These are phyloP conservation scores for Eimeria acervulina DNA, from an alignment of 169 alveolate genomes.

Conservation along the genomic window DNA sequence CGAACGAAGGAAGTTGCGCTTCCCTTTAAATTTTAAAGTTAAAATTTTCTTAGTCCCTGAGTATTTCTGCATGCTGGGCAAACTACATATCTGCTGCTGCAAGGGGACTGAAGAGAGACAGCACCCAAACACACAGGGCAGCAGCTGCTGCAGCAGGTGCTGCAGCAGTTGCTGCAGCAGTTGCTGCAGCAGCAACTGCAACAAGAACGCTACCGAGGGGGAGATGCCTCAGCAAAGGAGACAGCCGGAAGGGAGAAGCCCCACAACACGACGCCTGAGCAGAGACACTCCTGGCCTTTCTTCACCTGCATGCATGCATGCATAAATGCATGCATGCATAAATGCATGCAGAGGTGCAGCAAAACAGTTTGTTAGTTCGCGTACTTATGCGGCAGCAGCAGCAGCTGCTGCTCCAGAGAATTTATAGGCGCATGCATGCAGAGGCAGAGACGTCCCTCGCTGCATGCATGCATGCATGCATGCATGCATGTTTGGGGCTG, in stretches of 20 bases:
- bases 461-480: background rate
- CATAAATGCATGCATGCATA: too few relatives aligned
- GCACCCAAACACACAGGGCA: background rate
- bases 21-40: background rate
- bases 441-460: background rate
- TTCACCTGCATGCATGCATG: too few relatives aligned
- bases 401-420: conserved; percentile 3
- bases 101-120: background rate
- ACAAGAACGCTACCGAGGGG: conserved; percentile 29
- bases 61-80: background rate
- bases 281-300: too few relatives aligned
- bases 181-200: conserved; percentile 3
- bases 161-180: too few relatives aligned
- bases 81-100: background rate
- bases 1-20: too few relatives aligned
- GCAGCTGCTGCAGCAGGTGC: conserved; percentile 17
- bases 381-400: background rate
- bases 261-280: background rate
- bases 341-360: too few relatives aligned
- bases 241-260: background rate
- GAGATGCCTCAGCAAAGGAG: background rate
- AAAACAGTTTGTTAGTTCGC: background rate
- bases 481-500: background rate
- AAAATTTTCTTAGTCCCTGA: conserved; percentile 1
- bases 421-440: background rate